Base-by-base conservation (phyloP, 2,329 filamentous ascomycete genomes). In the Tricladium varicosporioides region DNA sequence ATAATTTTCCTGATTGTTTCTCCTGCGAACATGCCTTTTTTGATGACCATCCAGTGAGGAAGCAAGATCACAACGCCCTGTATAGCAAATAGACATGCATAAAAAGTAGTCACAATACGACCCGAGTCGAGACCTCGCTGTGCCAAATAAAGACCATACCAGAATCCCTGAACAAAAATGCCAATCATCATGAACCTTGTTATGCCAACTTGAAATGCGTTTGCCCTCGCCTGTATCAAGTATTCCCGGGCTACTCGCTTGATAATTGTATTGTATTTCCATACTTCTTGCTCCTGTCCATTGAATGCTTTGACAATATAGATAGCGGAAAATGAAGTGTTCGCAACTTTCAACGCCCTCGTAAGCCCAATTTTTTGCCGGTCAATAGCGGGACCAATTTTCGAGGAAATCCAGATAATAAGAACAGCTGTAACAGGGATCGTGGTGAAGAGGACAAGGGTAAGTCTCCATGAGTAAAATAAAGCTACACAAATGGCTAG, bases 81-180 rank as follows among this genome's bases (percentile, higher is more conserved):
- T 4, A 92, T 85, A 0, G 89, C 88, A 51, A 85, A 84, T 36
- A 97, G 75, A 2, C 88, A 88, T 4, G 89, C 84, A 76, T 94
- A 96, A 63, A 97, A 97, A 0, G 91, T 89, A 0, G 90, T 94
- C 46, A 97, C 72, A 2, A 96, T 83, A 54, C 87, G 77, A 0
- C 87, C 89, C 0, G 90, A 75, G 10, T 76, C 78, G 11, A 83
- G 74, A 0, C 78, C 71, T 1, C 80, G 73, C 9, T 78, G 76
- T 9, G 94, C 85, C 1, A 96, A 79, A 1, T 82, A 76, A 27
- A 87, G 82, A 0, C 92, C 92, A 65, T 92, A 96, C 84, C 90
- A 96, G 67, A 97, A 97, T 0, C 92, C 92, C 56, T 92, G 82
- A 0, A 95, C 87, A 63, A 97, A 97, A 70, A 97, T 85, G 1